These are phyloP conservation scores for Zalerion maritima DNA, from an alignment of 495 filamentous ascomycete species.

Conservation along the genomic window DNA sequence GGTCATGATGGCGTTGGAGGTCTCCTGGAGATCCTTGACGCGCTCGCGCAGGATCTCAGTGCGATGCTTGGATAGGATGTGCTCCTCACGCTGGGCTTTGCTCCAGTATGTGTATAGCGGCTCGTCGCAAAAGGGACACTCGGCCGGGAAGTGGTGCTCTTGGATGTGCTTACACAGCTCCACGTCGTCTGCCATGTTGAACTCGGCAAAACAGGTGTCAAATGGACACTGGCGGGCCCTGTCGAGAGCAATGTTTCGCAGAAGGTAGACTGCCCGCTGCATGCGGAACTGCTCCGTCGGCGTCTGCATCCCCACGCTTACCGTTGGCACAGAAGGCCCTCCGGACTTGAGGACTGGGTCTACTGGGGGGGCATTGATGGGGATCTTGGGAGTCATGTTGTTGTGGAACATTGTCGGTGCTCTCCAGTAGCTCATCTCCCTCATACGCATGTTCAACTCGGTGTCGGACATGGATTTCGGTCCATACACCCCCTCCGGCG, in stretches of 20 bases:
- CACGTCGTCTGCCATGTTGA: slow-evolving; percentile 9
- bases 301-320: slow-evolving; percentile 23
- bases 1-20: too few species aligned
- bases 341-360: slow-evolving; percentile 19
- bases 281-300: slow-evolving; percentile 22
- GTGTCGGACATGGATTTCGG: too few species aligned
- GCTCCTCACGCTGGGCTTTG: slow-evolving; percentile 4
- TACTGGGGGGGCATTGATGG: slow-evolving; percentile 19
- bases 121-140: slow-evolving; percentile 16
- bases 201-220: slow-evolving; percentile 13
- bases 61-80: slow-evolving; percentile 9
- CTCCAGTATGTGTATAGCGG: slow-evolving; percentile 13
- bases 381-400: slow-evolving; percentile 16
- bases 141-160: slow-evolving; percentile 11
- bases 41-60: neutral
- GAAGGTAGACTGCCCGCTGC: slow-evolving; percentile 15
- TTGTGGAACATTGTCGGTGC: slow-evolving; percentile 12
- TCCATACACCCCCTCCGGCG: too few species aligned
- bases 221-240: slow-evolving; percentile 21
- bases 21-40: too few species aligned
- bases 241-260: slow-evolving; percentile 20
- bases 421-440: slow-evolving; percentile 9
- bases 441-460: too few species aligned
- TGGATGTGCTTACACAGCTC: slow-evolving; percentile 17
- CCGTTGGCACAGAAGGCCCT: slow-evolving; percentile 15